Conservation (phyloP, 2,329 filamentous ascomycete genomes). For the Aspergillus japonicus region DNA sequence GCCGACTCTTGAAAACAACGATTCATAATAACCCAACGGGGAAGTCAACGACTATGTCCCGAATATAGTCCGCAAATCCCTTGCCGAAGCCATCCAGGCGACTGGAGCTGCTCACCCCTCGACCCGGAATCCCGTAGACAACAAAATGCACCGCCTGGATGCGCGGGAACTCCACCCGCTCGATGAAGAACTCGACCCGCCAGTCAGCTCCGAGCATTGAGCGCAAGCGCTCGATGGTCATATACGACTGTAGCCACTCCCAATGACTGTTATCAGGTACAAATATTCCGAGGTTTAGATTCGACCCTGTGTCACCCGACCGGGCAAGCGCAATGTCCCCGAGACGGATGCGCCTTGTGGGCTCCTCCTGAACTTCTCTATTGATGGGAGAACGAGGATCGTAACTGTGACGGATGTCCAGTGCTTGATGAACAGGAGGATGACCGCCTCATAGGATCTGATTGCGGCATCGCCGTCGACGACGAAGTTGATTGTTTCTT, state of each 20-base stretch:
- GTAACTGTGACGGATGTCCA: constrained; percentile 18
- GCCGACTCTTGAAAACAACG: too few relatives aligned
- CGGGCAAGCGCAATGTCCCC: constrained; percentile 47
- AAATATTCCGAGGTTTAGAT: constrained; percentile 46
- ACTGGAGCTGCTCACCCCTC: constrained; percentile 50
- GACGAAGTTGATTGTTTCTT: constrained; percentile 30
- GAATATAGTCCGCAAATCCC: constrained; percentile 52
- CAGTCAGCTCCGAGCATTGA: constrained; percentile 48
- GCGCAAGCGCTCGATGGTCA: constrained; percentile 42
- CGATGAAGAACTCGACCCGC: constrained; percentile 43
- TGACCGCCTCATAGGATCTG: constrained; percentile 16
- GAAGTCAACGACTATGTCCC: constrained; percentile 46
- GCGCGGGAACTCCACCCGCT: constrained; percentile 50
- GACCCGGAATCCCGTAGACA: constrained; percentile 47
- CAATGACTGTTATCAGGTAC: constrained; percentile 25
- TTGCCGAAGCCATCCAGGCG: constrained; percentile 53
- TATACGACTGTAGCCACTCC: constrained; percentile 41
- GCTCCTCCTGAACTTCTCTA: constrained; percentile 15
- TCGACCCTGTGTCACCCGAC: constrained; percentile 43
- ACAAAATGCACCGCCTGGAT: constrained; percentile 53
- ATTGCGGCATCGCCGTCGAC: constrained; percentile 11
- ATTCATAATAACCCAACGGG: constrained; percentile 20
- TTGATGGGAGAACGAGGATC: constrained; percentile 17
- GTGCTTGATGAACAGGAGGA: constrained; percentile 14
- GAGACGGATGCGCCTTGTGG: constrained; percentile 36